phyloP scores from a whole-genome alignment of 2,329 filamentous ascomycete genomes.

The Biscogniauxia mediterranea region DNA sequence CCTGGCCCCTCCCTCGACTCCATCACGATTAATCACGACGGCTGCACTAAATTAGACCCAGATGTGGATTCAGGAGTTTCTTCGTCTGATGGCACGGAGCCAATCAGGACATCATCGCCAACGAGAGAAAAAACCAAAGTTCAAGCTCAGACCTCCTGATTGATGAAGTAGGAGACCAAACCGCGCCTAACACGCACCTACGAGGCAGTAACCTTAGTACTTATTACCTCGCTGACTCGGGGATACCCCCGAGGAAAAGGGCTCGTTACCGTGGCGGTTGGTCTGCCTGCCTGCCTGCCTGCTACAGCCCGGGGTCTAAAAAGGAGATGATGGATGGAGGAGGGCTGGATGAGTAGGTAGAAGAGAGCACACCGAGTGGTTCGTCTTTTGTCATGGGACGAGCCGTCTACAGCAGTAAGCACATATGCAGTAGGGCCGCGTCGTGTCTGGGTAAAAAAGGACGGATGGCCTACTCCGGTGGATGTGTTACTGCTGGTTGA shows the following conservation, averaged over 20 bases:
- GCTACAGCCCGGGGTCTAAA: no score
- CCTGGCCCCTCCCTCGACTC: neutral
- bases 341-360: neutral
- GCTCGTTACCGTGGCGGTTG: no score
- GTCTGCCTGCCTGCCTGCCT: no score
- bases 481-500: neutral
- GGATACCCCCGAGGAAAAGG: no score
- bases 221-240: neutral
- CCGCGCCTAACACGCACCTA: neutral
- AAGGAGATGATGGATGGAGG: neutral
- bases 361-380: neutral
- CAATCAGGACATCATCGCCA: neutral
- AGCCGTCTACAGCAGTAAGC: neutral
- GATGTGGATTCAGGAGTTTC: neutral
- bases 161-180: neutral
- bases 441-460: neutral
- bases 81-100: neutral
- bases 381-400: neutral
- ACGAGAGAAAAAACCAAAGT: neutral
- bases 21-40: neutral
- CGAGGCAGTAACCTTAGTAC: neutral
- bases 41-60: neutral
- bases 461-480: neutral
- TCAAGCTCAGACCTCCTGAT: neutral
- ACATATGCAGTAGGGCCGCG: neutral